These are phyloP conservation scores for Arthrobotrys pseudoclavata DNA, from an alignment of 2,329 filamentous ascomycete species.

Conservation along the genomic window DNA sequence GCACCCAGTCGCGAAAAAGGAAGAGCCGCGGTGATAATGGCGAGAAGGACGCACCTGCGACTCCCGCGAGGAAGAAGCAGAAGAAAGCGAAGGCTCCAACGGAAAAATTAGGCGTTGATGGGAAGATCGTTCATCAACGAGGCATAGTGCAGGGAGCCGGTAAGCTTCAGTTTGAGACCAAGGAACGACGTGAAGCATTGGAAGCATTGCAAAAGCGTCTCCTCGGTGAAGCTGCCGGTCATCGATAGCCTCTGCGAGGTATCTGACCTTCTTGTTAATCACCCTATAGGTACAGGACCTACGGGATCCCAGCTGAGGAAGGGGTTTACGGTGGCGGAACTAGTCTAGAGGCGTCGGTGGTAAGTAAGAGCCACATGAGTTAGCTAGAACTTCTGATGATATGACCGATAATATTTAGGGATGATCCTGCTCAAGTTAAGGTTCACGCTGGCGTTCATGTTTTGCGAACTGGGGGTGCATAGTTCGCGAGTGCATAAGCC, in stretches of 20 bases:
- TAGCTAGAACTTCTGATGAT: background rate
- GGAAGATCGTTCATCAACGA: slow-evolving; percentile 47
- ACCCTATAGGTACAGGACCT: background rate
- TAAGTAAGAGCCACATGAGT: background rate
- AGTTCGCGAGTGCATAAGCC: too few relatives aligned
- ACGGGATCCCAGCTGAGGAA: background rate
- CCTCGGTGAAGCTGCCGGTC: slow-evolving; percentile 3
- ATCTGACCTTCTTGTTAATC: slow-evolving; percentile 19
- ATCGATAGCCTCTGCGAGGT: background rate
- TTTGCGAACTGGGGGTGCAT: too few relatives aligned
- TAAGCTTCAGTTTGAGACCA: background rate
- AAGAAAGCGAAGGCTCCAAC: slow-evolving; percentile 9
- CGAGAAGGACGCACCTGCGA: slow-evolving; percentile 13
- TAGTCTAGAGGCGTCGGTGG: background rate
- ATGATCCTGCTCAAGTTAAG: background rate
- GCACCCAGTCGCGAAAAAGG: slow-evolving; percentile 12
- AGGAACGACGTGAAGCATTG: background rate
- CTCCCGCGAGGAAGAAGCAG: slow-evolving; percentile 13
- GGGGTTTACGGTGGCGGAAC: background rate
- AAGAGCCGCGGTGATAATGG: background rate
- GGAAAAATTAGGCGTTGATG: slow-evolving; percentile 27
- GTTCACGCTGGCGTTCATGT: too few relatives aligned
- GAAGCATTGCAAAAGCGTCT: slow-evolving; percentile 9
- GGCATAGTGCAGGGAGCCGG: slow-evolving; percentile 15
- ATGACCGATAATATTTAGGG: background rate